Evolutionary conservation across 345 rosid species (phyloP), one percentile per base, ranked within the genome.

Genomic region (Lepidium aucheri): DNA sequence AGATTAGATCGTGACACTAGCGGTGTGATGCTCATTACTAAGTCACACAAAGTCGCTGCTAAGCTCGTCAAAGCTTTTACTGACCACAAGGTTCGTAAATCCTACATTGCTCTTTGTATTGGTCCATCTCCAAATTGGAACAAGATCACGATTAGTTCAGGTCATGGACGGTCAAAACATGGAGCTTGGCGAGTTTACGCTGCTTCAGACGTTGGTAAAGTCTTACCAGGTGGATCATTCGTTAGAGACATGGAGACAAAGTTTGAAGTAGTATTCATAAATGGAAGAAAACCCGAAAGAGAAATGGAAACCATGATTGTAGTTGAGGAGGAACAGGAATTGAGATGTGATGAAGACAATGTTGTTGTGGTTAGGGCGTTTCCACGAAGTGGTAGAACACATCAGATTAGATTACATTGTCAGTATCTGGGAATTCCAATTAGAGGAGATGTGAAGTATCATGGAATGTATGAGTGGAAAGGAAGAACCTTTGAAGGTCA

Each of bases 1-100:
- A 73, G 98, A 55, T 86, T 90, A 62, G 99, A 94, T 74, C 96
- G 94, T 17, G 92, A 93, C 66, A 93, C 98, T 10, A 90, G 90
- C 16, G 97, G 97, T 35, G 83, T 88, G 34, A 90, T 86, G 91
- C 57, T 88, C 18, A 83, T 86, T n/a, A 85, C 95, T 3, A 93
- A 93, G 83, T 85, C 83, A 0, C 90, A 86, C 64, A 94, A 82
- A 64, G 91, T 85, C 43, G 97, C 99, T 78, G 54, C 97, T 30
- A 82, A 67, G 77, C 92, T 90, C 51, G 95, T 86, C 22, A 94
- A 84, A 72, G 97, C 95, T 5, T 94, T 88, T 65, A 85, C 96
- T 0, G 79, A 83, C 63, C 97, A 86, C 80, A 78, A 68, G 75
- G 74, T 90, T 54, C 79, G 69, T 34, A 93, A 93, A 76, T 81